Percentiles rank a stretch among this genome's conserved stretches.
These are phyloP conservation scores for Hypocreales sp. DNA, from an alignment of 2,329 filamentous ascomycete genomes.

Conservation along the genomic window DNA sequence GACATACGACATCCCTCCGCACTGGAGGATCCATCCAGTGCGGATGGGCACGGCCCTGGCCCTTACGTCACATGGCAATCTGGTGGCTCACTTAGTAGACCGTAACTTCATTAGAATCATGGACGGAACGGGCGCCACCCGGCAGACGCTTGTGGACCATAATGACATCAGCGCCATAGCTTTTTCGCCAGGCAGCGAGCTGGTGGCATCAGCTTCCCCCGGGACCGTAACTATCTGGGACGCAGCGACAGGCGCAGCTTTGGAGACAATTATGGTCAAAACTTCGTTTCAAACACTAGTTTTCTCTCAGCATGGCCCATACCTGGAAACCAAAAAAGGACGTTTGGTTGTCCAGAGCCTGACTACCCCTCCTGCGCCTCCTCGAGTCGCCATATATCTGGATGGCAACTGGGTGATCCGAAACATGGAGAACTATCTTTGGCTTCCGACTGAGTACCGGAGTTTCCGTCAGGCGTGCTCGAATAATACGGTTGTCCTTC, in stretches of 20 bases:
- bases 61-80: too few species aligned
- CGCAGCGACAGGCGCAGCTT: background rate
- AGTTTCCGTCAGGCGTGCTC: too few species aligned
- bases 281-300: background rate
- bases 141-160: background rate
- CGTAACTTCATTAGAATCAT: too few species aligned
- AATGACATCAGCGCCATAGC: background rate
- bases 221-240: background rate
- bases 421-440: background rate
- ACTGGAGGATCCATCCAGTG: too few species aligned
- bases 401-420: background rate
- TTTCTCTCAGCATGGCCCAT: background rate
- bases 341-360: background rate
- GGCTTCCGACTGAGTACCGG: background rate
- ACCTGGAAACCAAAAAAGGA: background rate
- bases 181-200: background rate
- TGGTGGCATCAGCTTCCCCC: background rate
- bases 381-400: background rate
- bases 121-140: background rate
- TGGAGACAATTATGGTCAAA: too few species aligned
- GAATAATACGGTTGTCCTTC: too few species aligned
- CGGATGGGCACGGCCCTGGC: too few species aligned
- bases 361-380: background rate
- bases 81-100: too few species aligned
- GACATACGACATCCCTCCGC: too few species aligned